Conservation (phyloP, 2,329 filamentous ascomycete species). For the Zymoseptoria pseudotritici region DNA sequence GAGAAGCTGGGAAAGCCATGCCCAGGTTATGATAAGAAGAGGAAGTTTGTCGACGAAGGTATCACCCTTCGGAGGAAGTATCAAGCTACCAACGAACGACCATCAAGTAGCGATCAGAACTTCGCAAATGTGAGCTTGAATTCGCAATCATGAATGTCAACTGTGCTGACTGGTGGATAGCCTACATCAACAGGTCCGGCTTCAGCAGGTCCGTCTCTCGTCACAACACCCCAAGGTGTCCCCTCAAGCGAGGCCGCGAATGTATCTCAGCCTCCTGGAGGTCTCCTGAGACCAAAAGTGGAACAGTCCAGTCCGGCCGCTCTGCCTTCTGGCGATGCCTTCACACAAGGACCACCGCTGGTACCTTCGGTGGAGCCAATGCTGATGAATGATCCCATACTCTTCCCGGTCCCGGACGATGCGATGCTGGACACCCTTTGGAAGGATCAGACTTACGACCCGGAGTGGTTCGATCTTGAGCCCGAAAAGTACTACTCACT, state of each 20-base stretch:
- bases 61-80: slow-evolving; percentile 27
- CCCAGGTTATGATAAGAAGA: slow-evolving; percentile 31
- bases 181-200: not conserved
- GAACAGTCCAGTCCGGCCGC: not conserved
- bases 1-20: slow-evolving; percentile 31
- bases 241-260: not conserved
- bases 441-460: slow-evolving; percentile 22
- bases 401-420: slow-evolving; percentile 13
- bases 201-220: not conserved
- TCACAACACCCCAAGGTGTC: not conserved
- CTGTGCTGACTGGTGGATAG: not conserved
- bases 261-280: not conserved
- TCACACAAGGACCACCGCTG: not conserved
- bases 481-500: slow-evolving; percentile 24
- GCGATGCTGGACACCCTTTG: slow-evolving; percentile 15
- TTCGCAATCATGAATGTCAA: not conserved
- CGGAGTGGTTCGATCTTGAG: slow-evolving; percentile 27
- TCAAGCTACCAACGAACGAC: slow-evolving; percentile 12
- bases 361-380: slow-evolving; percentile 10
- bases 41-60: slow-evolving; percentile 31
- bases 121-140: not conserved
- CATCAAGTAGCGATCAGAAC: slow-evolving; percentile 8
- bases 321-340: not conserved
- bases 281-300: not conserved
- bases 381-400: slow-evolving; percentile 9